Evolutionary conservation across 75 land plant species (phyloP), one percentile per base, ranked within the genome.

Genomic region (Isoetes taiwanensis): DNA sequence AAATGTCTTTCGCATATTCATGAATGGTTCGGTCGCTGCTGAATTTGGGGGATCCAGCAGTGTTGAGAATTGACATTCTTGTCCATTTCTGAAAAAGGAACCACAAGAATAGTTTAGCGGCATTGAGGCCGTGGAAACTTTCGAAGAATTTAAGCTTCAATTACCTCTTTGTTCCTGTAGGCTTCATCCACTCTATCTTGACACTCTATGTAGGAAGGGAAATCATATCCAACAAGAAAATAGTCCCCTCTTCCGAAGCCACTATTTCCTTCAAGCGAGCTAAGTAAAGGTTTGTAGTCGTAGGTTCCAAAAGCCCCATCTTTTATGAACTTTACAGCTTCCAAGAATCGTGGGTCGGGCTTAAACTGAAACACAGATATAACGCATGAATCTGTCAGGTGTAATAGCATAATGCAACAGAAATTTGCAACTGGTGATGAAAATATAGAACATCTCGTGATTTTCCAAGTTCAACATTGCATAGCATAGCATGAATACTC

Each of bases 21-120:
- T 81, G 94, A 41, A 91, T 91, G 17, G 97, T 91, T 43, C 97
- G 63, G 52, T 91, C 97, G 42, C 97, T 91, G 81, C 97, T 91
- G 67, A 91, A 91, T 64, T 78, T 83, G 77, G 46, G 75, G 0
- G 97, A 91, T 14, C 97, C 84, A 17, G 97, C 97, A 23, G 88
- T 81, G 56, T 91, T 91, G 64, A 91, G 11, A 52, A 91, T 91
- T 10, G 97, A 91, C 97, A 86, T 91, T 64, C 56, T 83, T 30
- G 94, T 91, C 97, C 97, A 91, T 76, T 32, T 74, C 97, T 91
- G 97, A 61, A 41, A 24, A n/a, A n/a, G n/a, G 17, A 60, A n/a
- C n/a, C n/a, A n/a, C n/a, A n/a, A n/a, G n/a, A n/a, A n/a, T n/a
- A n/a, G n/a, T n/a, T n/a, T n/a, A n/a, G n/a, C n/a, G n/a, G n/a